phyloP scores from a whole-genome alignment of 768 basidiomycete genomes.

The Leccinum subgranulosum region DNA sequence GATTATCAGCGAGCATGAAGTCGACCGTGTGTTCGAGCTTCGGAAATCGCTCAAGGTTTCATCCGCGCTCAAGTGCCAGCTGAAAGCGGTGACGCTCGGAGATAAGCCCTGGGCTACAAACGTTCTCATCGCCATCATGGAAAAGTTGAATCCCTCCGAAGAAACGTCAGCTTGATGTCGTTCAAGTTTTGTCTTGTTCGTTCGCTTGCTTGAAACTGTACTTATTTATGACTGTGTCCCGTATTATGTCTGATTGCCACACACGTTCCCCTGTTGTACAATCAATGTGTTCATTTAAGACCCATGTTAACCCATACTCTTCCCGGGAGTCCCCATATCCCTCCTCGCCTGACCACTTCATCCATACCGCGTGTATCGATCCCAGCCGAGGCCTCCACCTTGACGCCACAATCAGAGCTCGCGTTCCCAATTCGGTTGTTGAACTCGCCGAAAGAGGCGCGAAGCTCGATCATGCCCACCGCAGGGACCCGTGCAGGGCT shows the following conservation, averaged over 20 bases:
- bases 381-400: slow-evolving; percentile 34
- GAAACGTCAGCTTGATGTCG: background rate
- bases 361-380: slow-evolving; percentile 56
- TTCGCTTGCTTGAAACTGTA: background rate
- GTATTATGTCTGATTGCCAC: background rate
- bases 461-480: slow-evolving; percentile 62
- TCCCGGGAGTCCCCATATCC: slow-evolving; percentile 65
- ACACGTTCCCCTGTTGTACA: background rate
- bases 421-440: slow-evolving; percentile 9
- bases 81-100: slow-evolving; percentile 21
- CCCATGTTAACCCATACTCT: slow-evolving; percentile 47
- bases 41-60: slow-evolving; percentile 22
- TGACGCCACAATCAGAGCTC: slow-evolving; percentile 22
- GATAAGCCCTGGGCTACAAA: slow-evolving; percentile 26
- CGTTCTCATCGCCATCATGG: slow-evolving; percentile 26
- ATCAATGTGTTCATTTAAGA: slow-evolving; percentile 8
- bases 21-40: slow-evolving; percentile 18
- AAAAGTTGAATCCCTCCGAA: slow-evolving; percentile 14
- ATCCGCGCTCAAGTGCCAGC: slow-evolving; percentile 20
- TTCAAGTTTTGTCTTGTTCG: background rate
- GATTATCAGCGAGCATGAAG: slow-evolving; percentile 11
- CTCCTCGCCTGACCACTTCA: slow-evolving; percentile 71
- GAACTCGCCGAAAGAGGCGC: slow-evolving; percentile 56
- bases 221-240: background rate
- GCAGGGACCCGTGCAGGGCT: slow-evolving; percentile 64